Evolutionary conservation across 1,284 basidiomycete genomes (phyloP), one percentile per base, ranked within the genome.

Genomic region (Stygiomarasmius scandens): DNA sequence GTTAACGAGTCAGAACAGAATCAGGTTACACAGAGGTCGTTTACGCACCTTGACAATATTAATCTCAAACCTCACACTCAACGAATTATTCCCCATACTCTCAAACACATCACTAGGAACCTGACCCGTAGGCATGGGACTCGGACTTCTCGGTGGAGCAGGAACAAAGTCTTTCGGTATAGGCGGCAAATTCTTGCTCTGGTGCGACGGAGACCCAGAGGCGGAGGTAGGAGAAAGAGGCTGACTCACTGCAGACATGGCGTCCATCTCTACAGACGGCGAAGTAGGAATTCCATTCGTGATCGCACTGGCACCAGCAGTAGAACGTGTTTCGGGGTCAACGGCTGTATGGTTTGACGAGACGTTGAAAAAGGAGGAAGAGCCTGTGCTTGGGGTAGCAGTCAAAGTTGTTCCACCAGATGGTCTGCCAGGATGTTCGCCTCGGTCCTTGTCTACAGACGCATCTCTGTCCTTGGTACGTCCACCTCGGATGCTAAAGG

Each of bases 41-140:
- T 32, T 6, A 76, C 87, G 32, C 65, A 96, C 93, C 83, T 96
- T 96, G 69, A 97, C 92, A 61, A 97, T 89, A 71, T 90, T 95
- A 58, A 97, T 92, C 73, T 98, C 95, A 73, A 97, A 98, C 60
- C 93, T 81, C 11, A 98, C 95, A 61, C 92, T 87, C 60, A 97
- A 71, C 49, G 86, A 86, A 70, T 87, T 88, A 56, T 86, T 83
- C 16, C 87, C 85, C 71, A 87, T 85, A 65, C 70, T 85, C 70
- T 93, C 91, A 71, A 87, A 91, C 62, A 86, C 70, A 32, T 90
- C 86, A 32, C 83, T 80, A 57, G 88, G 84, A 11, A 86, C 80
- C 64, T 84, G 86, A 9, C 84, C 86, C 3, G 83, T 84, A 0
- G 85, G 85, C 57, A 85, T 71, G 2, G 81, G 81, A 58, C 74